Conservation (phyloP, 768 basidiomycete genomes). For the Tylopilus felleus region DNA sequence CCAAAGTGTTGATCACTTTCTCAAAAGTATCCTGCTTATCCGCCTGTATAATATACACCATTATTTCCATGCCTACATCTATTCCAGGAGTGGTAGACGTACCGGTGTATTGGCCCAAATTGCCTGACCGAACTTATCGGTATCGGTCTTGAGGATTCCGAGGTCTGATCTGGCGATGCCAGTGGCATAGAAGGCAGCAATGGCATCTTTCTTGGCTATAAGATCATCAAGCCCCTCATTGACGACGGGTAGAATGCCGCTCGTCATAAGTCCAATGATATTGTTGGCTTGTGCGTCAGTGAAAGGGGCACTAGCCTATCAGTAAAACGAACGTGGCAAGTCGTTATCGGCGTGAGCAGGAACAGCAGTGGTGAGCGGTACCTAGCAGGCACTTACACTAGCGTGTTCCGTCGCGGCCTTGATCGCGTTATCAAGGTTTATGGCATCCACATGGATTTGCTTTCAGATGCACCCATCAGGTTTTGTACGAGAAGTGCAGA, state of each 20-base stretch:
- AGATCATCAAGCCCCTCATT: not conserved
- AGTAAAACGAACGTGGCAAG: no score
- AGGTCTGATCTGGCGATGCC: not conserved
- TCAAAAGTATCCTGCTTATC: not conserved
- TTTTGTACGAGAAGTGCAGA: not conserved
- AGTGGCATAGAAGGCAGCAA: accelerated
- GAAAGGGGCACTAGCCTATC: not conserved
- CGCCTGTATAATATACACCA: not conserved
- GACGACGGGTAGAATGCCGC: accelerated
- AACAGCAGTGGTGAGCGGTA: not conserved
- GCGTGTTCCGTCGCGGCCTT: not conserved
- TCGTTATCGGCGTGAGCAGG: not conserved
- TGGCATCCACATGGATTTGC: not conserved
- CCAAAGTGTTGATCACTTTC: not conserved
- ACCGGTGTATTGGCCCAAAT: not conserved
- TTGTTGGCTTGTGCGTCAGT: not conserved
- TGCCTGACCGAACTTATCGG: not conserved
- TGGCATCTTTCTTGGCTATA: not conserved
- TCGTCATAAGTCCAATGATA: accelerated
- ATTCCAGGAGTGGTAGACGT: not conserved
- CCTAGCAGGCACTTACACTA: not conserved
- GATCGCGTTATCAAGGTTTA: accelerated
- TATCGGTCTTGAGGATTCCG: not conserved
- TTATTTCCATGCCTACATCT: not conserved
- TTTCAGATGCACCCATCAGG: not conserved